A percentile compares a stretch with the other conserved stretches of the same genome.
phyloP scores from a whole-genome alignment of 2,329 filamentous ascomycete species.

The Alternaria panax region DNA sequence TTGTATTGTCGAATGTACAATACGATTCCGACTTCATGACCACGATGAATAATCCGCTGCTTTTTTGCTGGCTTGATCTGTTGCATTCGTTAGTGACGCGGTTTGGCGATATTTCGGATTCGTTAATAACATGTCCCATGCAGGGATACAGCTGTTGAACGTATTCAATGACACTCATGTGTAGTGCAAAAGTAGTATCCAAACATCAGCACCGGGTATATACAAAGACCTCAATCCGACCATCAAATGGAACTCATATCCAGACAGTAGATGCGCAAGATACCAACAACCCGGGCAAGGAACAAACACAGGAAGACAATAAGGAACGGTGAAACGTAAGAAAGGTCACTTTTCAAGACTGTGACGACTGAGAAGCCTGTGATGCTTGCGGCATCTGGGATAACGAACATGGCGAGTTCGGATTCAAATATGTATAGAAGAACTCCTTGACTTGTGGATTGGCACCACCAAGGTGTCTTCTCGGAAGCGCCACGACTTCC shows the following conservation, averaged over 20 bases:
- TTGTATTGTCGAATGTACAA: neutral
- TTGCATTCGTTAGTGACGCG: neutral
- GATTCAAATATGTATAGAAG: constrained; percentile 18
- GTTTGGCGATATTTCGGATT: neutral
- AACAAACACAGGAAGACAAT: neutral
- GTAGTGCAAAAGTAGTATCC: neutral
- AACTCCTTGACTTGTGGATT: constrained; percentile 47
- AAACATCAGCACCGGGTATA: neutral
- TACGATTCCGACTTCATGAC: neutral
- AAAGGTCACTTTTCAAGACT: neutral
- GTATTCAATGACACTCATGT: neutral
- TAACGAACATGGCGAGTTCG: neutral
- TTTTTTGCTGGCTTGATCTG: neutral
- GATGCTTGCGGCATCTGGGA: neutral
- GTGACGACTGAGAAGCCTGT: neutral
- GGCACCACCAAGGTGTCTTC: constrained; percentile 28
- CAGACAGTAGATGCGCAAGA: neutral
- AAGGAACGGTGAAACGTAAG: too few species aligned
- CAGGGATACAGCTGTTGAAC: neutral
- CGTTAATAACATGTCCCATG: neutral
- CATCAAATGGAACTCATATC: neutral
- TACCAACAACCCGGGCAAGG: neutral
- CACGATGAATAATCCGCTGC: neutral
- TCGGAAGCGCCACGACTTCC: constrained; percentile 47
- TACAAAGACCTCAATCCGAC: neutral